A percentile compares a stretch with the other conserved stretches of the same genome.
phyloP scores from a whole-genome alignment of 768 basidiomycete species.

The Suillus discolor region DNA sequence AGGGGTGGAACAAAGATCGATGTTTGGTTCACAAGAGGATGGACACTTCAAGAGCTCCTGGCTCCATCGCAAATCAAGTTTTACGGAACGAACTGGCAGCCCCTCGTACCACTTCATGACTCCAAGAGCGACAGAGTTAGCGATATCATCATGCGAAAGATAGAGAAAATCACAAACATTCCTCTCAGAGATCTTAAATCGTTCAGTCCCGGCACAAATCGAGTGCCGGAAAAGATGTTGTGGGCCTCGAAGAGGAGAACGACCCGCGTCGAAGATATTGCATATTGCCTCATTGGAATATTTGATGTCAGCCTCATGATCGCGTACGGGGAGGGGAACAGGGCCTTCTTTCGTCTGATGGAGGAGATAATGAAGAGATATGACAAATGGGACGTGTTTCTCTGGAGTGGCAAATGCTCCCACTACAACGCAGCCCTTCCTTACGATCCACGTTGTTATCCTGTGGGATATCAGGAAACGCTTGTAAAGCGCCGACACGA shows the following conservation, averaged over 20 bases:
- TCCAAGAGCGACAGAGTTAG: slow-evolving; percentile 9
- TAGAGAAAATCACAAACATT: slow-evolving; percentile 11
- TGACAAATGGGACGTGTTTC: slow-evolving; percentile 15
- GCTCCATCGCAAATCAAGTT: slow-evolving; percentile 21
- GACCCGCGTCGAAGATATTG: slow-evolving; percentile 21
- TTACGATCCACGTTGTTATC: slow-evolving; percentile 12
- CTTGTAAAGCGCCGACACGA: background rate
- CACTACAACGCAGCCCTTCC: slow-evolving; percentile 11
- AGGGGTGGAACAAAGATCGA: background rate
- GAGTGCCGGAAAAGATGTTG: slow-evolving; percentile 13
- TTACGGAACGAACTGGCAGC: slow-evolving; percentile 17
- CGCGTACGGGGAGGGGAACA: slow-evolving; percentile 20
- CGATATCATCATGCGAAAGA: slow-evolving; percentile 8
- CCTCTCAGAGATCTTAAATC: slow-evolving; percentile 8
- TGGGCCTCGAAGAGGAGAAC: slow-evolving; percentile 24
- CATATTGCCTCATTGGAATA: slow-evolving; percentile 22
- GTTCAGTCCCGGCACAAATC: slow-evolving; percentile 10
- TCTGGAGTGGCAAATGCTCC: slow-evolving; percentile 13
- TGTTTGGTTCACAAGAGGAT: slow-evolving; percentile 22
- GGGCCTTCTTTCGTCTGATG: slow-evolving; percentile 19
- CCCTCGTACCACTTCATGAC: slow-evolving; percentile 8
- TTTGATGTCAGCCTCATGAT: slow-evolving; percentile 19
- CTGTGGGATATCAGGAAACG: background rate
- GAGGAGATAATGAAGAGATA: slow-evolving; percentile 15
- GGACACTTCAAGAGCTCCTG: slow-evolving; percentile 18